Percentiles rank a stretch among this genome's conserved stretches.
phyloP scores from a whole-genome alignment of 2,329 filamentous ascomycete species.

The Trichoderma cornu-damae region DNA sequence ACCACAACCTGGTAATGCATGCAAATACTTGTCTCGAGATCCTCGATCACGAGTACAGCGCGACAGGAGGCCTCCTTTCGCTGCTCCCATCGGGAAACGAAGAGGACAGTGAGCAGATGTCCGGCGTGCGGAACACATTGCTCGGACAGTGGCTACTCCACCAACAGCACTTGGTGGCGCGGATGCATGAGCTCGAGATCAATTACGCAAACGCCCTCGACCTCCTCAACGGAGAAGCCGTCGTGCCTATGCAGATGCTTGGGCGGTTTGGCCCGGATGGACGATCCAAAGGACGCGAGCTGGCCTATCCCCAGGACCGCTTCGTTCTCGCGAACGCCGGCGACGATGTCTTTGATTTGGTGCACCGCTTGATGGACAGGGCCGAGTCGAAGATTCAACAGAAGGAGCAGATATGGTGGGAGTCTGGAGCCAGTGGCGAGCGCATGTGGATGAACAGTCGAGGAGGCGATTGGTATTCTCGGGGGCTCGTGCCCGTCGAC shows the following conservation, averaged over 20 bases:
- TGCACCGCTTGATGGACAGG: slow-evolving; percentile 46
- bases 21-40: slow-evolving; percentile 56
- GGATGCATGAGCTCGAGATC: slow-evolving; percentile 55
- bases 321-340: slow-evolving; percentile 53
- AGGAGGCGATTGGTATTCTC: slow-evolving; percentile 31
- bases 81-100: slow-evolving; percentile 44
- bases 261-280: slow-evolving; percentile 48
- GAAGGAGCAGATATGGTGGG: slow-evolving; percentile 32
- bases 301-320: slow-evolving; percentile 51
- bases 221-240: slow-evolving; percentile 45
- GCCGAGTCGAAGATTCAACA: slow-evolving; percentile 39
- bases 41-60: slow-evolving; percentile 54
- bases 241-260: slow-evolving; percentile 48
- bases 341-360: slow-evolving; percentile 43
- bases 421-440: slow-evolving; percentile 40
- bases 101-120: slow-evolving; percentile 34
- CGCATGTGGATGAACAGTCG: slow-evolving; percentile 30
- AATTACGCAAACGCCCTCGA: slow-evolving; percentile 48
- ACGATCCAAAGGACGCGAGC: slow-evolving; percentile 45
- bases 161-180: slow-evolving; percentile 48
- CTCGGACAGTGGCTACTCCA: slow-evolving; percentile 54
- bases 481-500: slow-evolving; percentile 46
- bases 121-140: slow-evolving; percentile 45
- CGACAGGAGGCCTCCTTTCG: slow-evolving; percentile 51
- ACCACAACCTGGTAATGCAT: slow-evolving; percentile 49